Percentiles rank a stretch among this genome's conserved stretches.
Evolutionary conservation across 169 alveolate species (phyloP).

Genomic region (Amoebophrya sp.): DNA sequence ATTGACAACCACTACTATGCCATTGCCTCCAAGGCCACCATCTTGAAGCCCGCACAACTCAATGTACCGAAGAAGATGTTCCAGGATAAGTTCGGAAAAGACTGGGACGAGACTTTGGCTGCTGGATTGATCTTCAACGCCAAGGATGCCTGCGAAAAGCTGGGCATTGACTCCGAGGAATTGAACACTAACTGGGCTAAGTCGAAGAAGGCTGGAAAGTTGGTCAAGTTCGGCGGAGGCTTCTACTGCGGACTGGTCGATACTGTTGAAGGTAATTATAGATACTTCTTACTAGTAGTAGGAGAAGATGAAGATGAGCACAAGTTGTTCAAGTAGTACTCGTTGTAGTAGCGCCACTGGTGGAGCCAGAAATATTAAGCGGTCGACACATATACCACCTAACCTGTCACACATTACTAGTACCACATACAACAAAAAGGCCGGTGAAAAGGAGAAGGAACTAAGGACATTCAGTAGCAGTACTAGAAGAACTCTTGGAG

Average conservation of each 20-base stretch:
- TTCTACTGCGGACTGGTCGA: constrained; percentile 36
- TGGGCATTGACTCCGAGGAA: constrained; percentile 1
- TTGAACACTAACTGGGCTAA: not conserved
- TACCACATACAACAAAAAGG: too few species aligned
- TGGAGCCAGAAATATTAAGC: too few species aligned
- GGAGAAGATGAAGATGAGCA: too few species aligned
- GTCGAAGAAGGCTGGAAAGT: constrained; percentile 13
- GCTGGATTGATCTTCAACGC: constrained; percentile 29
- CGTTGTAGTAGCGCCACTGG: too few species aligned
- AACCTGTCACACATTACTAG: too few species aligned
- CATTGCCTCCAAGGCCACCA: constrained; percentile 39
- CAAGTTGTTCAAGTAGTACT: too few species aligned
- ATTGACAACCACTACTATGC: constrained; percentile 39
- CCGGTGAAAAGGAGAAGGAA: too few species aligned
- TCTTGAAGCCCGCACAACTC: constrained; percentile 30
- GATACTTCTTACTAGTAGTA: not conserved
- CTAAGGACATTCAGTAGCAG: too few species aligned
- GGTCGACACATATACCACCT: too few species aligned
- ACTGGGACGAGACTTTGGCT: constrained; percentile 25
- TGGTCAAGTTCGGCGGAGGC: constrained; percentile 39
- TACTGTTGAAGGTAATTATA: constrained; percentile 1
- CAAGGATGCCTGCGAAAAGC: constrained; percentile 30
- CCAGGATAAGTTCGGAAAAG: constrained; percentile 28
- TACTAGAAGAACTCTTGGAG: too few species aligned
- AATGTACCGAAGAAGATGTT: constrained; percentile 18